A percentile compares a stretch with the other conserved stretches of the same genome.
phyloP scores from a whole-genome alignment of 208 protist species.

The Leishmania mexicana region DNA sequence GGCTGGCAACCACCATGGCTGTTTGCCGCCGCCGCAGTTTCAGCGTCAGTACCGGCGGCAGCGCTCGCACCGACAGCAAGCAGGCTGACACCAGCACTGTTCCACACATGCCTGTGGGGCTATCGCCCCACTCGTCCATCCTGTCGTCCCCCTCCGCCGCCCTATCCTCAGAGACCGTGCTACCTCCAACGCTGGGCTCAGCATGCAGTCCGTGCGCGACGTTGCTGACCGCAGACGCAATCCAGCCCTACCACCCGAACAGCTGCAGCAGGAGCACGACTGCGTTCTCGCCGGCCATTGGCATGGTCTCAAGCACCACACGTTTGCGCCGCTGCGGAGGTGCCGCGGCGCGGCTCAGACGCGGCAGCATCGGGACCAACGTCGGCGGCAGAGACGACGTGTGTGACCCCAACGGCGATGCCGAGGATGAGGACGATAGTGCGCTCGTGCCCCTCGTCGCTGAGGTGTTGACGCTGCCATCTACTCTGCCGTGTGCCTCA shows the following conservation, averaged over 20 bases:
- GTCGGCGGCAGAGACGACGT: background rate
- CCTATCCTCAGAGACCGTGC: background rate
- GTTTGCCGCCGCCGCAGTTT: background rate
- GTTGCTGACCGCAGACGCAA: background rate
- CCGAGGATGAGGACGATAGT: conserved; percentile 10
- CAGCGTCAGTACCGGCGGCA: background rate
- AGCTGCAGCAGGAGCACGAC: background rate
- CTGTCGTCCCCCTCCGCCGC: conserved; percentile 3
- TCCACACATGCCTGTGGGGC: background rate
- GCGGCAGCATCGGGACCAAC: background rate
- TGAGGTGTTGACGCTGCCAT: conserved; percentile 13
- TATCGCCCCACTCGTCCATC: background rate
- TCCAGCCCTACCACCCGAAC: background rate
- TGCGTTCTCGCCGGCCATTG: background rate
- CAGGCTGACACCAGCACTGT: background rate
- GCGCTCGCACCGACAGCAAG: background rate
- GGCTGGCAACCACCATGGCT: conserved; percentile 3
- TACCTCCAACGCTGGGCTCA: background rate
- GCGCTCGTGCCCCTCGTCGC: conserved; percentile 21
- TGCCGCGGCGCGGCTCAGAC: background rate
- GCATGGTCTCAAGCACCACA: background rate
- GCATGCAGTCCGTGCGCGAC: background rate
- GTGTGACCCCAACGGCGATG: background rate
- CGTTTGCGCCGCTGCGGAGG: background rate
- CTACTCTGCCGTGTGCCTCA: background rate